phyloP scores from a whole-genome alignment of 2,329 filamentous ascomycete genomes.

The Fusarium phyllophilum region DNA sequence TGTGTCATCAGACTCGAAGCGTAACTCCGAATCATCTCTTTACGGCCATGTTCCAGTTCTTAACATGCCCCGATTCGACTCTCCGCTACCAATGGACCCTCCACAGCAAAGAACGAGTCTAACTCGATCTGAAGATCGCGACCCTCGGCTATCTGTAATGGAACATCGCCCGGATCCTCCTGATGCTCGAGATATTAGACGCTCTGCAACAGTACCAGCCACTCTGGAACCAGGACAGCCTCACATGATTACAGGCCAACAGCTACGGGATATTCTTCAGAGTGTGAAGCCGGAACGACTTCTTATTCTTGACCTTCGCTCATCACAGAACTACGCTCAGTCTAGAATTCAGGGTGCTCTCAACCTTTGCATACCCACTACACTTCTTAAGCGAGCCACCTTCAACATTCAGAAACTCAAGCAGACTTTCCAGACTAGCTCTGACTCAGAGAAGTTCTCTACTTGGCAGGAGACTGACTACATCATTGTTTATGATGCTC shows the following conservation, averaged over 20 bases:
- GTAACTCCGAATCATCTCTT: constrained; percentile 61
- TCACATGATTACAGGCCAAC: constrained; percentile 62
- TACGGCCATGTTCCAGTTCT: constrained; percentile 51
- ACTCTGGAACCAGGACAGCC: constrained; percentile 59
- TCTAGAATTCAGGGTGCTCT: constrained; percentile 83
- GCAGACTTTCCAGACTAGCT: constrained; percentile 81
- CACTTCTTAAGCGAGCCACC: constrained; percentile 87
- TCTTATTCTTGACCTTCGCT: constrained; percentile 85
- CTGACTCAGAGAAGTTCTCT: constrained; percentile 77
- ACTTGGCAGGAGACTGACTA: constrained; percentile 78
- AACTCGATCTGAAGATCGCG: constrained; percentile 60
- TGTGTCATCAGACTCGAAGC: constrained; percentile 64
- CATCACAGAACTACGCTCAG: constrained; percentile 81
- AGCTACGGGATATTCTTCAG: constrained; percentile 67
- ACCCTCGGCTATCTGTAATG: constrained; percentile 65
- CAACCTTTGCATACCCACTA: constrained; percentile 95
- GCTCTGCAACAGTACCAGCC: constrained; percentile 64
- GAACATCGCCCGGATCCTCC: constrained; percentile 57
- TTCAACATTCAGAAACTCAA: constrained; percentile 90
- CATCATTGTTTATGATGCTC: constrained; percentile 88
- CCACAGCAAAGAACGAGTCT: constrained; percentile 43
- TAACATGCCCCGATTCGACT: constrained; percentile 57
- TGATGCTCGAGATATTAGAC: constrained; percentile 38
- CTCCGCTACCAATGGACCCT: constrained; percentile 48
- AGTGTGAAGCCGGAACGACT: constrained; percentile 54